Conservation (phyloP, 1,284 basidiomycete species). For the Pseudozyma hubeiensis region DNA sequence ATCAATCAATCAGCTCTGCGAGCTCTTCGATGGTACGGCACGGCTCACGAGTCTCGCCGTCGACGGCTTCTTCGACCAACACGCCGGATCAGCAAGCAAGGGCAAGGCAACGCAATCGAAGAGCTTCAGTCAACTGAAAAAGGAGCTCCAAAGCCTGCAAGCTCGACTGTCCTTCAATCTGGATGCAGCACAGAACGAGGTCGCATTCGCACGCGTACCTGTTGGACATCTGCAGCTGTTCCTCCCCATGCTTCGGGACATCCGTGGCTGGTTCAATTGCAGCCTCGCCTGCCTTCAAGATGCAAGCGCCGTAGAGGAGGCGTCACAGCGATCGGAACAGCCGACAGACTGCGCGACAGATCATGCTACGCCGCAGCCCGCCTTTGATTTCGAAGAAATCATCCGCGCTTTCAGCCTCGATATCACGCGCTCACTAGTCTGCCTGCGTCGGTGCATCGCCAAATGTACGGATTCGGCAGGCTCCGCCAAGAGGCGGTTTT, state of each 20-base stretch:
- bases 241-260: slow-evolving; percentile 26
- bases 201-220: slow-evolving; percentile 46
- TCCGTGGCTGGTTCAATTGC: slow-evolving; percentile 56
- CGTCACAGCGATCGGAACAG: background rate
- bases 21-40: slow-evolving; percentile 22
- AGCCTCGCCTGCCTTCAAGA: slow-evolving; percentile 23
- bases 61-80: slow-evolving; percentile 42
- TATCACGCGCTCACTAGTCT: slow-evolving; percentile 23
- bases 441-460: slow-evolving; percentile 20
- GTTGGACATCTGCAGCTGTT: slow-evolving; percentile 28
- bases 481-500: background rate
- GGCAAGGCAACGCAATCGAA: background rate
- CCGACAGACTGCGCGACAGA: background rate
- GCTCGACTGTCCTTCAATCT: slow-evolving; percentile 25
- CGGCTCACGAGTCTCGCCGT: slow-evolving; percentile 37
- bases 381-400: slow-evolving; percentile 14
- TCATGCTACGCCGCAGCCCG: slow-evolving; percentile 2
- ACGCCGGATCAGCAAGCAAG: background rate
- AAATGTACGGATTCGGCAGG: slow-evolving; percentile 11
- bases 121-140: slow-evolving; percentile 24
- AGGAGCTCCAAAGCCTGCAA: slow-evolving; percentile 13
- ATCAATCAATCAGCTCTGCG: slow-evolving; percentile 32
- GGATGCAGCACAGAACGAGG: slow-evolving; percentile 52
- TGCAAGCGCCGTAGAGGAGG: background rate
- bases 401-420: slow-evolving; percentile 29